Evolutionary conservation across 1,139 yeast species (phyloP).

Genomic region (Lodderomyces jiufengensis): DNA sequence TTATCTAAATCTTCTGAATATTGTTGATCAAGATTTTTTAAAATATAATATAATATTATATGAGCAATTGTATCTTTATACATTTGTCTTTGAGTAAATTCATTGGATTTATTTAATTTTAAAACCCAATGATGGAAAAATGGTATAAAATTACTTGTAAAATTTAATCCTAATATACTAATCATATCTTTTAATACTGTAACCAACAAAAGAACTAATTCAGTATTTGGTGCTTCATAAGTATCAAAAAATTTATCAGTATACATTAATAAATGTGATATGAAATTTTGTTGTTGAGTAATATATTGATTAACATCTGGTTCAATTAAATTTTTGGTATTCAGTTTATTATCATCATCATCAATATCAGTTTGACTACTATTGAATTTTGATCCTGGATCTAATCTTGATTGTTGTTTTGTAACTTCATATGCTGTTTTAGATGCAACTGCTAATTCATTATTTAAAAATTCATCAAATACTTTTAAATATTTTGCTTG

Average conservation of each 20-base stretch:
- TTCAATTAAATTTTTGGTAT: constrained; percentile 20
- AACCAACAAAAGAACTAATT: constrained; percentile 22
- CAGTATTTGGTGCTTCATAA: constrained; percentile 21
- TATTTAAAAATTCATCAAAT: constrained; percentile 31
- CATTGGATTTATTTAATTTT: constrained; percentile 14
- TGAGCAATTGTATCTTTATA: constrained; percentile 38
- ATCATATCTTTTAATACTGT: constrained; percentile 28
- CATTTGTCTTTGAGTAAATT: constrained; percentile 14
- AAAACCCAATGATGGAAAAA: constrained; percentile 47
- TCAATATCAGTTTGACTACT: constrained; percentile 1
- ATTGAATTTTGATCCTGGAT: constrained; percentile 7
- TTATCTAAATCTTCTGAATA: constrained; percentile 26
- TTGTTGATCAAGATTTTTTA: constrained; percentile 27
- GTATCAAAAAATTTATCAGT: constrained; percentile 30
- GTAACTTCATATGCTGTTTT: constrained; percentile 8
- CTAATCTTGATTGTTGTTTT: constrained; percentile 9
- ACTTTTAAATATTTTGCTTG: constrained; percentile 34
- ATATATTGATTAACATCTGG: constrained; percentile 42
- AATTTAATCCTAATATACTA: constrained; percentile 42
- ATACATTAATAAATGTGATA: constrained; percentile 31
- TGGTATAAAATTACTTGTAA: constrained; percentile 44
- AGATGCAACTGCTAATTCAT: constrained; percentile 23
- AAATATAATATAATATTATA: constrained; percentile 23
- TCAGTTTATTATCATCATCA: constrained; percentile 14
- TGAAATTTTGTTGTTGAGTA: constrained; percentile 33